Conservation (phyloP, 2,329 filamentous ascomycete genomes). For the Cladophialophora carrionii region DNA sequence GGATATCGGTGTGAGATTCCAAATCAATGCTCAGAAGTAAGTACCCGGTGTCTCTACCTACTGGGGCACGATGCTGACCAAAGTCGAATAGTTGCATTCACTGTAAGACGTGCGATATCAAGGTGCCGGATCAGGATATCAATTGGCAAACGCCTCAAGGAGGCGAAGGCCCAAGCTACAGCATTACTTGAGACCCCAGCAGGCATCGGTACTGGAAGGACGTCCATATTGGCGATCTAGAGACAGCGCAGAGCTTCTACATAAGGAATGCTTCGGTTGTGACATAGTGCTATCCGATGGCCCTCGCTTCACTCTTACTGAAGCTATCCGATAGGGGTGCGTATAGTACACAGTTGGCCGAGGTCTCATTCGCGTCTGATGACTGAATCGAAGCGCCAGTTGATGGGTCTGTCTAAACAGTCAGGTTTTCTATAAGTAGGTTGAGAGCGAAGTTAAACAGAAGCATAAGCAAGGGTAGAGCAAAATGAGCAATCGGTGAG, state of each 20-base stretch:
- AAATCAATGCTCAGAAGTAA: constrained; percentile 97
- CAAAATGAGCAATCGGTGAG: not conserved
- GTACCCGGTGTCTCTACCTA: constrained; percentile 46
- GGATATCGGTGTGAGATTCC: constrained; percentile 86
- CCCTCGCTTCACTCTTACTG: not conserved
- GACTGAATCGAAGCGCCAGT: not conserved
- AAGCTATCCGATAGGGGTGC: not conserved
- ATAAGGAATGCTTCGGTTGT: too few relatives aligned
- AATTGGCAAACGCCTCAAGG: constrained; percentile 96
- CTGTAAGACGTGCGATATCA: constrained; percentile 99
- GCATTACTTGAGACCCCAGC: constrained; percentile 54
- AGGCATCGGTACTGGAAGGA: not conserved
- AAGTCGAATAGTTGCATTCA: constrained; percentile 77
- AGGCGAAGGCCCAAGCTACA: constrained; percentile 73
- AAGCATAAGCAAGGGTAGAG: not conserved
- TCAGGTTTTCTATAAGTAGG: not conserved
- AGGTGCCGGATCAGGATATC: constrained; percentile 94
- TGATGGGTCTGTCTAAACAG: not conserved
- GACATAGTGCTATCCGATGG: not conserved
- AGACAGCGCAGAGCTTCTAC: too few relatives aligned
- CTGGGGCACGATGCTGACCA: not conserved
- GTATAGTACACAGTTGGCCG: not conserved
- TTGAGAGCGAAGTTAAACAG: not conserved
- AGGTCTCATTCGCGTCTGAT: not conserved
- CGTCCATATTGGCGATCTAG: not conserved